These are phyloP conservation scores for Tulasnella sp. DNA, from an alignment of 768 basidiomycete species.

Conservation along the genomic window DNA sequence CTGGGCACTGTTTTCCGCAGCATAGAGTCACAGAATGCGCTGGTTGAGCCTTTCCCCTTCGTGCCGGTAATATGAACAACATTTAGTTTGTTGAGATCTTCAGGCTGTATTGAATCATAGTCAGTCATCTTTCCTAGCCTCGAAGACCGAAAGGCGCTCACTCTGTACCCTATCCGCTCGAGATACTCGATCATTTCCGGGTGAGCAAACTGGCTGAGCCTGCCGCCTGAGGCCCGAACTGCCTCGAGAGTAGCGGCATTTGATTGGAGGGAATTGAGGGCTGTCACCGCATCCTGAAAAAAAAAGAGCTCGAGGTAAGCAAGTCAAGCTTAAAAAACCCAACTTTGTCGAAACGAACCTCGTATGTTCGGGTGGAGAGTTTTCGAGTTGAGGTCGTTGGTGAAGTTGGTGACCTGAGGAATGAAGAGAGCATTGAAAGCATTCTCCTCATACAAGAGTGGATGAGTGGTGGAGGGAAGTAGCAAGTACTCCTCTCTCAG, in stretches of 20 bases:
- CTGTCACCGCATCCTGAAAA: constrained; percentile 53
- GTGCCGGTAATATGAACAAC: constrained; percentile 96
- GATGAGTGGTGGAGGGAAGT: not conserved
- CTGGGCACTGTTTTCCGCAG: constrained; percentile 63
- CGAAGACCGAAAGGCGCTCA: constrained; percentile 34
- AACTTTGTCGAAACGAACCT: constrained; percentile 13
- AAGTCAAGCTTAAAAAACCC: not conserved
- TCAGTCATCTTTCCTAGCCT: not conserved
- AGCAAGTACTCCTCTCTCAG: not conserved
- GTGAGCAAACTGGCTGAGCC: constrained; percentile 52
- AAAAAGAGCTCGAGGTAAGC: constrained; percentile 4
- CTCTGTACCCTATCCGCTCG: constrained; percentile 74
- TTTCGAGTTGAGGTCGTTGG: constrained; percentile 23
- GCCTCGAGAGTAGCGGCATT: constrained; percentile 92
- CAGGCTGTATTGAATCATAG: constrained; percentile 42
- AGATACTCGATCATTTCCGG: constrained; percentile 90
- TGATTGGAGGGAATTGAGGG: constrained; percentile 74
- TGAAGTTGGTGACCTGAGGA: constrained; percentile 2
- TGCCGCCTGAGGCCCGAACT: constrained; percentile 62
- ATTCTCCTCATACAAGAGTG: constrained; percentile 16
- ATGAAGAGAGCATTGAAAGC: not conserved
- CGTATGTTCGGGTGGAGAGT: constrained; percentile 62
- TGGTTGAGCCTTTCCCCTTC: constrained; percentile 97
- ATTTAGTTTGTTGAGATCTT: constrained; percentile 78
- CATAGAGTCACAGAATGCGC: constrained; percentile 84